Conservation (phyloP, 2,329 filamentous ascomycete species). For the Dichotomopilus funicola region DNA sequence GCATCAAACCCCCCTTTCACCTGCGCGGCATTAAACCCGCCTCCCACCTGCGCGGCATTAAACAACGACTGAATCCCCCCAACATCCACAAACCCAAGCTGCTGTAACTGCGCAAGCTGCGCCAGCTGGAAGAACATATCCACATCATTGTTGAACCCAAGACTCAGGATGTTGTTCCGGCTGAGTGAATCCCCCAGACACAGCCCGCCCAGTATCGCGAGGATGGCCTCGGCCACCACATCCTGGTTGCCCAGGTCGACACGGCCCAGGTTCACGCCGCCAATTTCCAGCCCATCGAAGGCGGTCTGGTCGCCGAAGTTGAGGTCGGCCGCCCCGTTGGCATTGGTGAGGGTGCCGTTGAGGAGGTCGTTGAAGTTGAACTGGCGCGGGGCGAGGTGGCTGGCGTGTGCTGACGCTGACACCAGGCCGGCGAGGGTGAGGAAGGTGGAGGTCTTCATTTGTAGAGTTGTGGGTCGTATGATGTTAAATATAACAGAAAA, state of each 20-base stretch:
- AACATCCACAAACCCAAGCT: slow-evolving; percentile 27
- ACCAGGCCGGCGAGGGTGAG: slow-evolving; percentile 27
- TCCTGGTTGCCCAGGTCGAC: slow-evolving; percentile 27
- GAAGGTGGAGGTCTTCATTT: slow-evolving; percentile 24
- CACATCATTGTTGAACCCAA: slow-evolving; percentile 24
- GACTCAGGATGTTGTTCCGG: slow-evolving; percentile 21
- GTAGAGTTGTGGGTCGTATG: no score
- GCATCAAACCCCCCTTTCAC: no score
- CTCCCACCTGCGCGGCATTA: slow-evolving; percentile 15
- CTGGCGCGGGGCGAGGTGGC: slow-evolving; percentile 6
- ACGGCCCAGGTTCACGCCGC: slow-evolving; percentile 27
- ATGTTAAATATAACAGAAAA: no score
- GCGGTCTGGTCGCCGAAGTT: slow-evolving; percentile 17
- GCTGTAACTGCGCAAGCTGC: slow-evolving; percentile 28
- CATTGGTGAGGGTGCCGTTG: not conserved
- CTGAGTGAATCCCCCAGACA: slow-evolving; percentile 26
- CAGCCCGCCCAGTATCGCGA: slow-evolving; percentile 25
- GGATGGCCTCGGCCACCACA: slow-evolving; percentile 27
- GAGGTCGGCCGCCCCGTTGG: not conserved
- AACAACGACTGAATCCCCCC: slow-evolving; percentile 27
- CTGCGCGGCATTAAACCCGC: no score
- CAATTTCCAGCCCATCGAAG: slow-evolving; percentile 18
- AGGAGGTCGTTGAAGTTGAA: slow-evolving; percentile 6
- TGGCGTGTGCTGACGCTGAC: slow-evolving; percentile 20
- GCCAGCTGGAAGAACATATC: slow-evolving; percentile 30